phyloP scores from a whole-genome alignment of 768 basidiomycete genomes.

The Boletus rubropictus region DNA sequence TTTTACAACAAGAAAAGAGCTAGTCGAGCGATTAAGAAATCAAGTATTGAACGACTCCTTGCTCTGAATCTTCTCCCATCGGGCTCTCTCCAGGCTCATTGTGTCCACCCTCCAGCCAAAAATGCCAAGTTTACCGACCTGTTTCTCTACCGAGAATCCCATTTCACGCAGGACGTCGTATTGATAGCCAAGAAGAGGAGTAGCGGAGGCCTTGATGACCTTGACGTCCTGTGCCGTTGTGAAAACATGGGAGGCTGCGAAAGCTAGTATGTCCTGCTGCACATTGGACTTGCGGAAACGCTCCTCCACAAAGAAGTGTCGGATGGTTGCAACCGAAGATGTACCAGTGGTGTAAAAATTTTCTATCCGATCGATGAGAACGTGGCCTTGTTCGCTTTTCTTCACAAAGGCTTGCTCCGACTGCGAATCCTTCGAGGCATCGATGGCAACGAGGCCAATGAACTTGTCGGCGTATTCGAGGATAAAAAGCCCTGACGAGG shows the following conservation, averaged over 20 bases:
- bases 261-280: constrained; percentile 61
- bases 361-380: constrained; percentile 11
- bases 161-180: constrained; percentile 39
- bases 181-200: constrained; percentile 48
- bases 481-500: constrained; percentile 66
- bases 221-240: constrained; percentile 36
- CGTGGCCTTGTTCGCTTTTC: constrained; percentile 15
- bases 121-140: constrained; percentile 45
- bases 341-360: constrained; percentile 29
- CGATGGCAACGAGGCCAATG: constrained; percentile 66
- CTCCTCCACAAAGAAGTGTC: constrained; percentile 72
- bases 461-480: constrained; percentile 53
- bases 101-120: constrained; percentile 50
- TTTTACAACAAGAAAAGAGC: not conserved
- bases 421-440: constrained; percentile 46
- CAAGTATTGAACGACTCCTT: constrained; percentile 10
- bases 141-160: constrained; percentile 46
- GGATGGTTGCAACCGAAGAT: constrained; percentile 55
- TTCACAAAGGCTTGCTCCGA: constrained; percentile 26
- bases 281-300: constrained; percentile 50
- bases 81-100: constrained; percentile 39
- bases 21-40: not conserved
- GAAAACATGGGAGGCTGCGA: constrained; percentile 58
- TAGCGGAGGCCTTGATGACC: constrained; percentile 42
- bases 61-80: constrained; percentile 37